phyloP scores from a whole-genome alignment of 257 asterid species.

The Echium plantagineum region DNA sequence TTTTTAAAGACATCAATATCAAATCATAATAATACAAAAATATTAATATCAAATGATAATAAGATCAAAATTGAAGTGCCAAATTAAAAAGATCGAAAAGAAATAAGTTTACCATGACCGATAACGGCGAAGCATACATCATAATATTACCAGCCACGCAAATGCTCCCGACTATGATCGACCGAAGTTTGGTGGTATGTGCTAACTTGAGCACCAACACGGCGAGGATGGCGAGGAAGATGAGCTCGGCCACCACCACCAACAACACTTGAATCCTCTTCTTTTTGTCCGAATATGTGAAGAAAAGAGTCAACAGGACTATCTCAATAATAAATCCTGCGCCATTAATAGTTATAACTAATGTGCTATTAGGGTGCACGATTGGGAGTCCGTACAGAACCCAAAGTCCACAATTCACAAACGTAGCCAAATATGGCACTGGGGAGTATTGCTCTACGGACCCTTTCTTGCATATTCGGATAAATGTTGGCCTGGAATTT shows the following conservation, averaged over 20 bases:
- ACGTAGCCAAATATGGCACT: conserved; percentile 70
- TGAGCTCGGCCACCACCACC: conserved; percentile 29
- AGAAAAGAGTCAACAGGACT: conserved; percentile 32
- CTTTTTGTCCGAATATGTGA: conserved; percentile 32
- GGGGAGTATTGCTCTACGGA: conserved; percentile 75
- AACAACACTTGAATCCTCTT: conserved; percentile 30
- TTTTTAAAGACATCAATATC: too few species aligned
- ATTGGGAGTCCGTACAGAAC: conserved; percentile 67
- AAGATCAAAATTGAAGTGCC: too few species aligned
- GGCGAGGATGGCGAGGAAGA: conserved; percentile 39
- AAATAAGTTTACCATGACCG: conserved; percentile 49
- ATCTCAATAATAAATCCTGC: conserved; percentile 56
- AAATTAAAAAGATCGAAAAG: too few species aligned
- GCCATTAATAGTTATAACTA: conserved; percentile 67
- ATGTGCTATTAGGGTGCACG: conserved; percentile 64
- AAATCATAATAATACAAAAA: too few species aligned
- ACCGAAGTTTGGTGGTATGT: conserved; percentile 37
- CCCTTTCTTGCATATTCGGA: conserved; percentile 47
- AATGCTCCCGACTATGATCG: conserved; percentile 53
- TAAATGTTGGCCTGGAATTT: conserved; percentile 51
- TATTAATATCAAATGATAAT: too few species aligned
- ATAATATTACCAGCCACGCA: conserved; percentile 63
- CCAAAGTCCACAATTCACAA: conserved; percentile 73
- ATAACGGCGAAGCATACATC: conserved; percentile 78
- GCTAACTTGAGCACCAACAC: conserved; percentile 35